These are phyloP conservation scores for Hypericum perforatum DNA, from an alignment of 345 rosid species.

Conservation along the genomic window DNA sequence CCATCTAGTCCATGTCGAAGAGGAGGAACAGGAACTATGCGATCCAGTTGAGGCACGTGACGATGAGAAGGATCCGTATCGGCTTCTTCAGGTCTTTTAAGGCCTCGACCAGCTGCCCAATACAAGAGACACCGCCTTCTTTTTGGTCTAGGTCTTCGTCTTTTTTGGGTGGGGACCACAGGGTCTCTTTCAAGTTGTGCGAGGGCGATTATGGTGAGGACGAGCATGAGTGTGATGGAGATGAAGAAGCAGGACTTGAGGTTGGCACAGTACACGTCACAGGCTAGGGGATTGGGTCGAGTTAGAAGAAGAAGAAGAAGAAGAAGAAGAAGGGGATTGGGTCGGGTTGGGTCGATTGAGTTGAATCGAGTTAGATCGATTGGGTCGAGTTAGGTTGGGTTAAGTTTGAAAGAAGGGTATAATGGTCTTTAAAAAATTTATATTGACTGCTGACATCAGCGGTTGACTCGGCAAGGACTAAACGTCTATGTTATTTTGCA, in stretches of 20 bases:
- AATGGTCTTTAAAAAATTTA: too few species aligned
- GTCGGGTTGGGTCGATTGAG: neutral
- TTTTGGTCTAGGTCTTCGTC: neutral
- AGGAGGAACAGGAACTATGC: too few species aligned
- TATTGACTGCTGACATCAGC: too few species aligned
- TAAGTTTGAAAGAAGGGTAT: too few species aligned
- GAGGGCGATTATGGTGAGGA: neutral
- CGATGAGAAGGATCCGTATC: neutral
- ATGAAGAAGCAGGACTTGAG: neutral
- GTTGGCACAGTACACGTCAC: neutral
- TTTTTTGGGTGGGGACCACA: neutral
- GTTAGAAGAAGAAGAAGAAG: neutral
- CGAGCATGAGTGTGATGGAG: neutral
- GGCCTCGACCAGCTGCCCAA: neutral
- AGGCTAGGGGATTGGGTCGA: neutral
- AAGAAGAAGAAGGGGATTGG: neutral
- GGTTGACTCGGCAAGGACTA: too few species aligned
- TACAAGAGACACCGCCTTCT: neutral
- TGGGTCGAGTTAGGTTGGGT: too few species aligned
- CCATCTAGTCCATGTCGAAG: too few species aligned
- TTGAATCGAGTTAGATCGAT: too few species aligned
- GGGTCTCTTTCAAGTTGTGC: neutral
- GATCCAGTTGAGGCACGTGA: too few species aligned
- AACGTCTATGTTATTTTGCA: too few species aligned
- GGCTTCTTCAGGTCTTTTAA: slow-evolving; percentile 2